phyloP scores from a whole-genome alignment of 2,329 filamentous ascomycete genomes.

The Aspergillus floridensis region DNA sequence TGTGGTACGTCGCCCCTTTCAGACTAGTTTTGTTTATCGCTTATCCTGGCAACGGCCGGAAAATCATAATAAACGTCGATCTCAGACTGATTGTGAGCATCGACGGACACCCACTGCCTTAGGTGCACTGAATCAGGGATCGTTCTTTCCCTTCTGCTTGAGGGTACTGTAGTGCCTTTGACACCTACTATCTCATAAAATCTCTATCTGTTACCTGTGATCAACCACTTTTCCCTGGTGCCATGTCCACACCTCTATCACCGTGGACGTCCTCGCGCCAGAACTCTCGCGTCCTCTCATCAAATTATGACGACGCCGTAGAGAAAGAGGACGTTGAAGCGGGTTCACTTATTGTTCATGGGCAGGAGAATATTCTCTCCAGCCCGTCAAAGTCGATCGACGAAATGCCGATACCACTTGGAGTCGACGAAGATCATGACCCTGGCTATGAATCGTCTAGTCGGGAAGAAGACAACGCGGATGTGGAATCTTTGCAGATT shows the following conservation, averaged over 20 bases:
- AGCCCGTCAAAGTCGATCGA: slow-evolving; percentile 29
- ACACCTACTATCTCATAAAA: neutral
- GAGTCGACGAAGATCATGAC: slow-evolving; percentile 13
- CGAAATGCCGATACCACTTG: slow-evolving; percentile 15
- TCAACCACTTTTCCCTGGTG: slow-evolving; percentile 7
- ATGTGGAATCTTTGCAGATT: slow-evolving; percentile 20
- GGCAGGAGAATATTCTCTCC: slow-evolving; percentile 23
- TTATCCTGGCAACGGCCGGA: slow-evolving; percentile 26
- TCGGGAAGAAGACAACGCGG: slow-evolving; percentile 20
- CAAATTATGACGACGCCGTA: slow-evolving; percentile 18
- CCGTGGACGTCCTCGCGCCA: slow-evolving; percentile 43
- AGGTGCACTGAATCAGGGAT: neutral
- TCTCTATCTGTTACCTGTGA: neutral
- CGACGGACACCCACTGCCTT: neutral
- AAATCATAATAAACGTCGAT: slow-evolving; percentile 23
- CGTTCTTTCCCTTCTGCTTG: neutral
- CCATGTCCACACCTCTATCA: slow-evolving; percentile 42
- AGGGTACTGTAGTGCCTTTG: neutral
- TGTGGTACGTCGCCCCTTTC: neutral
- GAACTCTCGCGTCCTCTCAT: slow-evolving; percentile 39
- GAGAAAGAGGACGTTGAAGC: slow-evolving; percentile 18
- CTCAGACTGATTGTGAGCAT: slow-evolving; percentile 8
- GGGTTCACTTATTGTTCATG: slow-evolving; percentile 16
- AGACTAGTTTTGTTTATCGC: slow-evolving; percentile 33
- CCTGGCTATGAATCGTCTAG: slow-evolving; percentile 19